These are phyloP conservation scores for Penicillium subrubescens DNA, from an alignment of 495 filamentous ascomycete species.

Conservation along the genomic window DNA sequence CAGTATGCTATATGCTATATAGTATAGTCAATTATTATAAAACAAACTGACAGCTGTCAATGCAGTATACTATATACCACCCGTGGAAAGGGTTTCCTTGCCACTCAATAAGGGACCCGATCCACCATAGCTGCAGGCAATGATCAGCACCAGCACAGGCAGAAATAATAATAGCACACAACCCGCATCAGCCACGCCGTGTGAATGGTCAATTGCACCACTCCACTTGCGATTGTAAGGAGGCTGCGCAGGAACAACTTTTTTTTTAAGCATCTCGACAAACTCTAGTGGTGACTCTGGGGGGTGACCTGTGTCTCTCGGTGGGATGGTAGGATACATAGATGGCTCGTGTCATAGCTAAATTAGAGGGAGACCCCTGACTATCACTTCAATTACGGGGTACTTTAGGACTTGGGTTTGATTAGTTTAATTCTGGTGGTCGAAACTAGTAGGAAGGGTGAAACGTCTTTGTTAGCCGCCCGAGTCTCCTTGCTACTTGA, in stretches of 20 bases:
- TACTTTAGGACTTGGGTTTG: background rate
- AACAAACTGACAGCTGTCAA: background rate
- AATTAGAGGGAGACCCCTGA: slow-evolving; percentile 9
- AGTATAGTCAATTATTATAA: background rate
- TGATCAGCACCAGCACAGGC: background rate
- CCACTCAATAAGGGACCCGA: background rate
- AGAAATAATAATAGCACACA: slow-evolving; percentile 16
- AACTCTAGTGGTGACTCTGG: background rate
- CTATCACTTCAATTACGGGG: slow-evolving; percentile 5
- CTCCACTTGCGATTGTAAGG: slow-evolving; percentile 12
- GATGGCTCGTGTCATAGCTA: background rate
- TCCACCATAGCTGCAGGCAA: slow-evolving; percentile 4
- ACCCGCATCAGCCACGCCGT: slow-evolving; percentile 15
- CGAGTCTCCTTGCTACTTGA: background rate
- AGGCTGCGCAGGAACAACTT: slow-evolving; percentile 1
- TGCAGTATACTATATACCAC: background rate
- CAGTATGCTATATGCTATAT: no score
- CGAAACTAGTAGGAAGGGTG: background rate
- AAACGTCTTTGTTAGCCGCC: slow-evolving; percentile 2
- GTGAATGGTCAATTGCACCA: background rate
- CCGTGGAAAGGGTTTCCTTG: background rate
- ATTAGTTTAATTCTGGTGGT: background rate
- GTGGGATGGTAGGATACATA: background rate
- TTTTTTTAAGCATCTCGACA: background rate
- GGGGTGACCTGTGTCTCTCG: background rate